A percentile compares a stretch with the other conserved stretches of the same genome.
Evolutionary conservation across 2,329 filamentous ascomycete genomes (phyloP).

Genomic region (Aspergillus luchuensis): DNA sequence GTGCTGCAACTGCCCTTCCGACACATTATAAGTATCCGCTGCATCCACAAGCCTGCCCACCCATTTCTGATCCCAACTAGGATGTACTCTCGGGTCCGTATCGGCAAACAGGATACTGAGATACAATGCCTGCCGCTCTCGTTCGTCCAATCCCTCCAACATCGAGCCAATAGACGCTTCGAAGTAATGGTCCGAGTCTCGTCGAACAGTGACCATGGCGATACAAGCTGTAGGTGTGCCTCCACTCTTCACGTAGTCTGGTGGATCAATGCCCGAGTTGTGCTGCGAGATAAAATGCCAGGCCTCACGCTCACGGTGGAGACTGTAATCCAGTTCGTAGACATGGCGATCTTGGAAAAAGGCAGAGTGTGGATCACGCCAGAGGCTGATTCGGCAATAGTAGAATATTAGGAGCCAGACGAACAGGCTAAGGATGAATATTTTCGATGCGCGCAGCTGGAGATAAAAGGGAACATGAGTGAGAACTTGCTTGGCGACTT

Average conservation of each 20-base stretch:
- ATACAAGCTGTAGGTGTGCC: constrained; percentile 23
- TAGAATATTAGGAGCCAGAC: constrained; percentile 19
- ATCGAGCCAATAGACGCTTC: constrained; percentile 29
- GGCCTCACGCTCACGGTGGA: constrained; percentile 27
- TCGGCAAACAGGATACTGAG: constrained; percentile 28
- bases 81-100: constrained; percentile 27
- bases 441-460: too few relatives aligned
- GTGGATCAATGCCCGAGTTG: constrained; percentile 17
- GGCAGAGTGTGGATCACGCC: constrained; percentile 33
- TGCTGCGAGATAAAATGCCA: constrained; percentile 23
- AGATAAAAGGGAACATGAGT: too few relatives aligned
- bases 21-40: constrained; percentile 23
- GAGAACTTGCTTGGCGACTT: too few relatives aligned
- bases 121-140: constrained; percentile 25
- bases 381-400: constrained; percentile 25
- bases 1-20: constrained; percentile 19
- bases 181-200: constrained; percentile 29
- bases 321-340: constrained; percentile 31
- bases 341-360: constrained; percentile 29
- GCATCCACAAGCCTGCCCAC: constrained; percentile 22
- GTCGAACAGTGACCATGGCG: constrained; percentile 27
- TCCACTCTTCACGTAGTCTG: constrained; percentile 9
- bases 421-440: too few relatives aligned
- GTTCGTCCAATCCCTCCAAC: constrained; percentile 23
- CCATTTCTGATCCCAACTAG: constrained; percentile 30